Base-by-base conservation (phyloP, 805 yeast species). In the Schizosaccharomyces cryophilus region DNA sequence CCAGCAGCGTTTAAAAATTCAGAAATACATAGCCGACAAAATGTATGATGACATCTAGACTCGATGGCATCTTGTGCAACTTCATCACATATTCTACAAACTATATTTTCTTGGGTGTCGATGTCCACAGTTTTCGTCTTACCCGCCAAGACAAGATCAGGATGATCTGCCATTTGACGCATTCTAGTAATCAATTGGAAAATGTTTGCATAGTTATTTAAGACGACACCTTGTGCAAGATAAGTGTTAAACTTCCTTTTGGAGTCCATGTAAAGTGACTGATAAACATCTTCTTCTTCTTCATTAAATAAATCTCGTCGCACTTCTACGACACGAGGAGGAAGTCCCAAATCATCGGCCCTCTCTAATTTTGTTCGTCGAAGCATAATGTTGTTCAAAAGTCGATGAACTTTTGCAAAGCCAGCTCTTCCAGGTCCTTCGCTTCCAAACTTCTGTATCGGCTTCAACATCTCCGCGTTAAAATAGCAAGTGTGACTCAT, bases 111-210 rank as follows among this genome's bases (percentile, higher is more conserved):
- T 63, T 71, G 65, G 66, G 71, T 65, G 7, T 40, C 38, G 3
- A 40, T 17, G 26, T 66, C 71, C 45, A 70, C 69, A 4, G 67
- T 66, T 11, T 73, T 67, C 2, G 79, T 79, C 38, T 82, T 77
- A 61, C 89, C 76, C 65, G 88, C 82, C 68, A 93, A 74, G 0
- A 93, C 96, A 64, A 93, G 74, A 72, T 93, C 99, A 0, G 99
- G 99, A 71, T 93, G 99, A 70, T 93, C 98, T 0, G 98, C 97
- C 66, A 93, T 75, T 72, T 93, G 98, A 67, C 99, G 80, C 98
- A 93, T 94, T 67, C 98, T 76, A 0, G 98, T 93, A 67, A 93
- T 89, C 62, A 93, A 77, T 0, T 97, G 89, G 73, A 93, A 93
- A 40, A 60, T 51, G 59, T 54, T 60, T 58, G 98, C 98, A 73